Evolutionary conservation across 805 yeast species (phyloP).

Genomic region (Suhomyces kilbournensis): DNA sequence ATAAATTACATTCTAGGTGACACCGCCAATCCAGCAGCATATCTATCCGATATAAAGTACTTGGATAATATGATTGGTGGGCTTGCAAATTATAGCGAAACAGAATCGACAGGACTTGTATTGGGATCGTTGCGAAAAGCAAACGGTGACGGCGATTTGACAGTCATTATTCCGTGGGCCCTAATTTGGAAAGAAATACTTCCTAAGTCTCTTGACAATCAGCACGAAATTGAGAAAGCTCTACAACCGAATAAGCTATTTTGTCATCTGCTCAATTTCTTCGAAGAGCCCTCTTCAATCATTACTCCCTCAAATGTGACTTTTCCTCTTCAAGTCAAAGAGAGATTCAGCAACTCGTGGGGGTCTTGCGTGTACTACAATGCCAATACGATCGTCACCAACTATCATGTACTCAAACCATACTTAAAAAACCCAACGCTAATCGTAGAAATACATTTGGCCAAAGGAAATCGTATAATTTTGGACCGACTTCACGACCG

Average conservation of each 20-base stretch:
- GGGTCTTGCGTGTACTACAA: conserved; percentile 42
- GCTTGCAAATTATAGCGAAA: conserved; percentile 14
- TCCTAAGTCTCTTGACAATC: neutral
- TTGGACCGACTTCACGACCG: conserved; percentile 12
- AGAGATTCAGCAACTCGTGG: conserved; percentile 26
- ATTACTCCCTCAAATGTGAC: conserved; percentile 5
- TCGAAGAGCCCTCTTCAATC: neutral
- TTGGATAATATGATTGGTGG: conserved; percentile 49
- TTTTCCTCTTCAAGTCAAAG: conserved; percentile 13
- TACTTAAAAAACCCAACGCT: conserved; percentile 5
- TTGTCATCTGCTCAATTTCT: neutral
- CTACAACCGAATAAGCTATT: neutral
- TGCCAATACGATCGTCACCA: conserved; percentile 33
- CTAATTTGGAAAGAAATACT: conserved; percentile 8
- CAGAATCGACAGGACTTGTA: conserved; percentile 31
- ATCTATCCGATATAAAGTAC: conserved; percentile 39
- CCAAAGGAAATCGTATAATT: neutral
- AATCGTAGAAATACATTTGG: conserved; percentile 6
- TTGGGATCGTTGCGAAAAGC: conserved; percentile 35
- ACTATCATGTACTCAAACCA: conserved; percentile 38
- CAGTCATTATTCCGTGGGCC: conserved; percentile 30
- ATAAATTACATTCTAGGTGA: conserved; percentile 22
- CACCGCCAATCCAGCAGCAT: conserved; percentile 15
- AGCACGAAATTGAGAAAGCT: neutral
- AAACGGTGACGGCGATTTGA: conserved; percentile 47